phyloP scores from a whole-genome alignment of 2,329 filamentous ascomycete genomes.

The Colletotrichum sojae region DNA sequence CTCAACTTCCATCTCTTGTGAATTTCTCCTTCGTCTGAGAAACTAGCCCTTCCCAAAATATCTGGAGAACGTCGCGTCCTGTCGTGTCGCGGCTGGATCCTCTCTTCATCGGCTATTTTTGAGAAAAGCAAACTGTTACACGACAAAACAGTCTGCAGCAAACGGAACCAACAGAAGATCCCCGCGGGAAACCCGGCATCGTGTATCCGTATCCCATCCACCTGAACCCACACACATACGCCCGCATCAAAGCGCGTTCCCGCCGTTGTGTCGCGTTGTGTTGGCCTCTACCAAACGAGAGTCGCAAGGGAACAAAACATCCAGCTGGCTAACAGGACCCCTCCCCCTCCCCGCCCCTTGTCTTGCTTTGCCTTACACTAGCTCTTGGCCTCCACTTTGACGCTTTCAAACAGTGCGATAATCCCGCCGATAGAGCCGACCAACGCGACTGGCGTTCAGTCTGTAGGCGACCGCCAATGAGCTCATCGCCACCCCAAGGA shows the following conservation, averaged over 20 bases:
- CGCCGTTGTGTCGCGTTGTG: too few relatives aligned
- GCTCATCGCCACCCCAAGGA: constrained; percentile 17
- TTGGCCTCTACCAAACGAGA: neutral
- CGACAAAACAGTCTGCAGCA: constrained; percentile 1
- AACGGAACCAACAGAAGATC: neutral
- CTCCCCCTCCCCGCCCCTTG: neutral
- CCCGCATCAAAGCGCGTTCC: constrained; percentile 18
- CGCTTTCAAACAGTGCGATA: neutral
- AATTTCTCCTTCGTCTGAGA: neutral
- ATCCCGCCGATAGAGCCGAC: constrained; percentile 22
- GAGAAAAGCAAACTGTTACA: constrained; percentile 10
- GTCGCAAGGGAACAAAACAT: neutral
- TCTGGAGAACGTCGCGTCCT: neutral
- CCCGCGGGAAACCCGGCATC: neutral
- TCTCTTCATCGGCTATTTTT: constrained; percentile 21
- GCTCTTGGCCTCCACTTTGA: constrained; percentile 20
- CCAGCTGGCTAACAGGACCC: neutral
- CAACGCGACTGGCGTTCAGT: neutral
- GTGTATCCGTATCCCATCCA: neutral
- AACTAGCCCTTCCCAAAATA: neutral
- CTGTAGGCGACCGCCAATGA: constrained; percentile 27
- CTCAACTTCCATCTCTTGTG: constrained; percentile 4
- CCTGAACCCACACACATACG: neutral
- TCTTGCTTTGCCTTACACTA: too few relatives aligned
- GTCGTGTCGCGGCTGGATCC: neutral